phyloP scores from a whole-genome alignment of 768 basidiomycete genomes.

The Atractiella rhizophila region DNA sequence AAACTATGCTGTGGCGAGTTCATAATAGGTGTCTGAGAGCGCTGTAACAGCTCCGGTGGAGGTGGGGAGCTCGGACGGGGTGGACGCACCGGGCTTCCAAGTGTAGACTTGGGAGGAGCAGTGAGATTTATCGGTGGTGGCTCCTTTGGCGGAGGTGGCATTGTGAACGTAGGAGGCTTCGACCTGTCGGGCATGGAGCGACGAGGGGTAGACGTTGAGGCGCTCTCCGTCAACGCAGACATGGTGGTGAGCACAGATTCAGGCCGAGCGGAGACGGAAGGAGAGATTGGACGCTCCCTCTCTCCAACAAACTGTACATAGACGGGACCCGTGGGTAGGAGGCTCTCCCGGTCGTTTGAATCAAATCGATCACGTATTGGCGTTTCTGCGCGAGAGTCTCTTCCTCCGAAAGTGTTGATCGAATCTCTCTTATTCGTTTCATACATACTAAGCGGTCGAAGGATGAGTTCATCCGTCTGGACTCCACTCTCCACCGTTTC shows the following conservation, averaged over 20 bases:
- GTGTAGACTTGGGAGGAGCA: background rate
- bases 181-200: background rate
- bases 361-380: no score
- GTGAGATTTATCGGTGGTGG: slow-evolving; percentile 4
- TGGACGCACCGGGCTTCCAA: slow-evolving; percentile 23
- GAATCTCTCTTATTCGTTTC: background rate
- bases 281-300: slow-evolving; percentile 4
- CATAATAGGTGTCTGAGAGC: slow-evolving; percentile 32
- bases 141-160: slow-evolving; percentile 6
- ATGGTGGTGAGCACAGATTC: background rate
- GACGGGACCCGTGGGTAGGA: slow-evolving; percentile 2
- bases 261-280: background rate
- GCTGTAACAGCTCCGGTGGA: slow-evolving; percentile 69
- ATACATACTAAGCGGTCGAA: no score
- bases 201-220: background rate
- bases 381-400: slow-evolving; percentile 1
- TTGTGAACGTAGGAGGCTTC: slow-evolving; percentile 4
- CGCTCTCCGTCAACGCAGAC: background rate
- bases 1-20: slow-evolving; percentile 4
- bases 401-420: slow-evolving; percentile 3
- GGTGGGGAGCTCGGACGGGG: slow-evolving; percentile 79
- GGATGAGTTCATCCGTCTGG: slow-evolving; percentile 3
- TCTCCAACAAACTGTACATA: slow-evolving; percentile 2
- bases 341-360: no score
- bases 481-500: background rate